Conservation (phyloP, 805 yeast species). For the Brettanomyces nanus region DNA sequence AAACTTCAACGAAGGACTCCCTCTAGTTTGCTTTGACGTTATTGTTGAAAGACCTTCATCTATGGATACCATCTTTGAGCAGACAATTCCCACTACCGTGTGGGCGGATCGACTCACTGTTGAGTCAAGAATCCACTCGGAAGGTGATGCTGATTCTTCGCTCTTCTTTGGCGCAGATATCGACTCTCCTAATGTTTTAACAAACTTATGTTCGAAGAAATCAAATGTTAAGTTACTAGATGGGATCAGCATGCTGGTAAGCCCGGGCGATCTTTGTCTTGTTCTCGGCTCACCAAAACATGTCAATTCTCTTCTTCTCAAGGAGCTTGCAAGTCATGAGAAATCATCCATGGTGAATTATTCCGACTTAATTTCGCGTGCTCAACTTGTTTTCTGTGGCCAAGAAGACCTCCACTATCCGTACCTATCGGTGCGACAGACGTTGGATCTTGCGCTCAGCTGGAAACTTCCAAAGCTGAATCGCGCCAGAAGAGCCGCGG, state of each 20-base stretch:
- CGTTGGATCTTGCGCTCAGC: constrained; percentile 46
- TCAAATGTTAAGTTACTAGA: background rate
- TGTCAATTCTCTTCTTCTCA: background rate
- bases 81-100: constrained; percentile 1
- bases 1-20: too few species aligned
- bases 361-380: background rate
- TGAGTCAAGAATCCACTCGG: background rate
- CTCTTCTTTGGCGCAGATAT: constrained; percentile 2
- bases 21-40: too few species aligned
- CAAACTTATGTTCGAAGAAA: background rate
- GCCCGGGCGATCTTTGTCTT: constrained; percentile 2
- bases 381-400: constrained; percentile 38
- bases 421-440: constrained; percentile 45
- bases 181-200: background rate
- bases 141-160: background rate
- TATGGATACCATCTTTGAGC: constrained; percentile 3
- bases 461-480: constrained; percentile 52
- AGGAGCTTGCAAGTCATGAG: background rate
- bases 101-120: constrained; percentile 1
- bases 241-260: background rate
- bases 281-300: constrained; percentile 2
- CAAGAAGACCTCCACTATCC: constrained; percentile 55
- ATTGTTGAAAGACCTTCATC: too few species aligned
- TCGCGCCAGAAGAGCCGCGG: constrained; percentile 27
- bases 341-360: background rate